These are phyloP conservation scores for Citrus reticulata DNA, from an alignment of 345 rosid genomes.

Conservation along the genomic window DNA sequence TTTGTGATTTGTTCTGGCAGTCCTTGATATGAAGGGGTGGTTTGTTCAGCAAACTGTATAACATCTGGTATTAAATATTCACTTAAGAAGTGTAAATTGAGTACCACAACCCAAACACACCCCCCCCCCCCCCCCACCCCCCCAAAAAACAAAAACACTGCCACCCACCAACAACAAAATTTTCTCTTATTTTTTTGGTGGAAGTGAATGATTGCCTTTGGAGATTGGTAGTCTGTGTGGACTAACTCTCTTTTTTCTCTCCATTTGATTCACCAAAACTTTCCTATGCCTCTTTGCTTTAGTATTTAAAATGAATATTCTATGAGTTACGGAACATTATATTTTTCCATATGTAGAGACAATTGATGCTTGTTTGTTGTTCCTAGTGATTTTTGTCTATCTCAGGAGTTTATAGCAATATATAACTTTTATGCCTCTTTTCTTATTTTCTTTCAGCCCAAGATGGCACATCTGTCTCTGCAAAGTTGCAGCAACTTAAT, in stretches of 20 bases:
- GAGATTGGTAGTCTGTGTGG: neutral
- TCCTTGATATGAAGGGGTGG: neutral
- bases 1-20: neutral
- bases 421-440: neutral
- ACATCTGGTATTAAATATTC: neutral
- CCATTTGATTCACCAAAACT: neutral
- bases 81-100: too few relatives aligned
- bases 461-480: constrained; percentile 50
- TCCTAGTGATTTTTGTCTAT: neutral
- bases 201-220: neutral
- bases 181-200: neutral
- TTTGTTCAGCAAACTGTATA: neutral
- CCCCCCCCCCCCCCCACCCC: neutral
- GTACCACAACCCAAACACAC: fast-evolving
- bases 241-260: neutral
- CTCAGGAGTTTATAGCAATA: neutral
- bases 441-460: constrained; percentile 45
- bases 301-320: neutral
- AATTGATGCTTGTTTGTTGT: neutral
- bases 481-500: constrained; percentile 53
- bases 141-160: too few relatives aligned
- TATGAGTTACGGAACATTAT: neutral
- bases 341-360: neutral
- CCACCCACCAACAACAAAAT: neutral
- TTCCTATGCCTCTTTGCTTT: neutral